A percentile compares a stretch with the other conserved stretches of the same genome.
Conservation (phyloP, 1,284 basidiomycete species). For the Xerocomus amazonicus region DNA sequence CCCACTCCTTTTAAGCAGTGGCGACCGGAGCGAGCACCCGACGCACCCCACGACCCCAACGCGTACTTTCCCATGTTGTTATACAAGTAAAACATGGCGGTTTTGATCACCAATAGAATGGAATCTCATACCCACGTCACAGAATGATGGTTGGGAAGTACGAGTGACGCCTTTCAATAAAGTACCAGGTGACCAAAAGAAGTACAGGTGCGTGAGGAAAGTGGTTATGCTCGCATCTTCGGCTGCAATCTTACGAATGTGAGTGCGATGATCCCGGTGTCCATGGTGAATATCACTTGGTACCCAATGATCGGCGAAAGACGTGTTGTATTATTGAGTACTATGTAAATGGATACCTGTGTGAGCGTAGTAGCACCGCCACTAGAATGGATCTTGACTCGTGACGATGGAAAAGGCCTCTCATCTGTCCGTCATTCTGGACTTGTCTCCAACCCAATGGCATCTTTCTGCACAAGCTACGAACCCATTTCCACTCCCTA, state of each 20-base stretch:
- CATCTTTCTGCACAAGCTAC: slow-evolving; percentile 52
- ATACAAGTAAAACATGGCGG: slow-evolving; percentile 55
- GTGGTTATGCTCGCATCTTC: no score
- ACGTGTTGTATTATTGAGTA: not conserved
- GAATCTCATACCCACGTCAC: slow-evolving; percentile 6
- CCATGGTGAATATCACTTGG: not conserved
- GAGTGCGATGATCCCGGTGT: not conserved
- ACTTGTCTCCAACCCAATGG: slow-evolving; percentile 84
- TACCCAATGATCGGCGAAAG: not conserved
- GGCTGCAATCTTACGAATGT: not conserved
- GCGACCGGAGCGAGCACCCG: slow-evolving; percentile 61
- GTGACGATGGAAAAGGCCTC: slow-evolving; percentile 53
- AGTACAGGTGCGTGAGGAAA: not conserved
- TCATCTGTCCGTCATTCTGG: slow-evolving; percentile 78
- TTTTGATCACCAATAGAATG: slow-evolving; percentile 10
- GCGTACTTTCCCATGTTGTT: slow-evolving; percentile 85
- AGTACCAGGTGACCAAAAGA: not conserved
- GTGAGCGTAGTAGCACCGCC: not conserved
- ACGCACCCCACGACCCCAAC: slow-evolving; percentile 73
- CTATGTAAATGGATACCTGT: no score
- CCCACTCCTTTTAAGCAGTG: slow-evolving; percentile 66
- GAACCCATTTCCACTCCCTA: slow-evolving; percentile 51
- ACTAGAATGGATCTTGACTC: not conserved
- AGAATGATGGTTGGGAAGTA: not conserved
- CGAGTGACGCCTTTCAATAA: not conserved